Evolutionary conservation across 2,329 filamentous ascomycete species (phyloP).

Genomic region (Huntiella abstrusa): DNA sequence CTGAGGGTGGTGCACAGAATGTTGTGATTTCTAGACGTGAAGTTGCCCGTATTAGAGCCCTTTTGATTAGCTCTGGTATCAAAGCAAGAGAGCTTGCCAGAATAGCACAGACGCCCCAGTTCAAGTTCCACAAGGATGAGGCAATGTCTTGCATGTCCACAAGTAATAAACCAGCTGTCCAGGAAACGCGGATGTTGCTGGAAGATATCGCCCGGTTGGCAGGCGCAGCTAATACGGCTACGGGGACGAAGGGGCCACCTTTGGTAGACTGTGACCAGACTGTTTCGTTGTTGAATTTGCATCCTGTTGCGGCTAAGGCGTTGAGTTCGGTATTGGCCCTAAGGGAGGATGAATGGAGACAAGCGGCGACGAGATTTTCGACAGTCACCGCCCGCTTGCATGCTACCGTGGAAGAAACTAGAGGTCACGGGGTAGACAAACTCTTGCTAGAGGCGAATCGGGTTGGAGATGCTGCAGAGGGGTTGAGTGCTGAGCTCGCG

Average conservation of each 20-base stretch:
- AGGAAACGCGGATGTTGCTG: conserved; percentile 18
- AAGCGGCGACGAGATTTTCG: conserved; percentile 39
- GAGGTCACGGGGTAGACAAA: conserved; percentile 29
- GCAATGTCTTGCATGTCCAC: conserved; percentile 2
- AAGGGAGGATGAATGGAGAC: conserved; percentile 37
- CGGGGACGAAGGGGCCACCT: not conserved
- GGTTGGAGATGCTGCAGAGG: conserved; percentile 62
- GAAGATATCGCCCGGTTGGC: conserved; percentile 25
- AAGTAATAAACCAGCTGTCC: not conserved
- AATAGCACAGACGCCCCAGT: conserved; percentile 34
- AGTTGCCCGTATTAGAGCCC: conserved; percentile 55
- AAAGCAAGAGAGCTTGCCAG: conserved; percentile 67
- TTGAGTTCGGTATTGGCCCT: conserved; percentile 27
- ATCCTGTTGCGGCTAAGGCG: conserved; percentile 32
- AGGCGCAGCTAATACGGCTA: conserved; percentile 15
- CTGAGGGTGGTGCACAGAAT: conserved; percentile 1
- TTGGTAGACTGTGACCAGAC: conserved; percentile 17
- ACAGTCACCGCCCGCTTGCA: conserved; percentile 26
- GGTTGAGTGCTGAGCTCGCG: conserved; percentile 56
- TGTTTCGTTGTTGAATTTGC: conserved; percentile 26
- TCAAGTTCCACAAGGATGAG: conserved; percentile 18
- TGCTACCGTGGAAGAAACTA: conserved; percentile 23
- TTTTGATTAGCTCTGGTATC: conserved; percentile 70
- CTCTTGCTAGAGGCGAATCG: conserved; percentile 42
- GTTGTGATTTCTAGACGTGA: conserved; percentile 46